A percentile compares a stretch with the other conserved stretches of the same genome.
Evolutionary conservation across 352 stramenopile species (phyloP).

Genomic region (Pythium sukuiense): DNA sequence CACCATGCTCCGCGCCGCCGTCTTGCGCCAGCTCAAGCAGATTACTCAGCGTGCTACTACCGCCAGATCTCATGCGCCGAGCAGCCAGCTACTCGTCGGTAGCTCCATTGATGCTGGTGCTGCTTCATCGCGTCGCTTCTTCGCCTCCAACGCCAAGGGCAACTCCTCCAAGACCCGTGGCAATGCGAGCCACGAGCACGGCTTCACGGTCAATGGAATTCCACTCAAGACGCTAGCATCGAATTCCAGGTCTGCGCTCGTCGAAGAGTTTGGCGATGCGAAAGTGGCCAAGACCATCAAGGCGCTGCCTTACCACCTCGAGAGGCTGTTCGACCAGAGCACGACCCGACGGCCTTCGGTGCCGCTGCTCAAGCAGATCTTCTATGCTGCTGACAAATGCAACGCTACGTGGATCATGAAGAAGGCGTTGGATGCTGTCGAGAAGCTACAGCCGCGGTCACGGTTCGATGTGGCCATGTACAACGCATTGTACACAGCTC

Average conservation of each 20-base stretch:
- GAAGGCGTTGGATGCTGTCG: not conserved
- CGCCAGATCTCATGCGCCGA: not conserved
- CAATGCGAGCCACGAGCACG: not conserved
- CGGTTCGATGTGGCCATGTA: not conserved
- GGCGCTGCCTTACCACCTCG: not conserved
- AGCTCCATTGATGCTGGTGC: not conserved
- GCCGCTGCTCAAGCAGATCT: not conserved
- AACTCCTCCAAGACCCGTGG: not conserved
- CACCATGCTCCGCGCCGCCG: not conserved
- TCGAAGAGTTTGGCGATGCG: not conserved
- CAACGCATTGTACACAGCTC: not conserved
- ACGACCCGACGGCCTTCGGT: not conserved
- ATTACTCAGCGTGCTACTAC: not conserved
- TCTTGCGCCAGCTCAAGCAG: not conserved
- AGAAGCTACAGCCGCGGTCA: not conserved
- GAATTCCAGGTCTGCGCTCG: not conserved
- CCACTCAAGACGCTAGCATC: not conserved
- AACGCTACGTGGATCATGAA: not conserved
- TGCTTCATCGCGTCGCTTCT: not conserved
- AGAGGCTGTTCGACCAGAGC: not conserved
- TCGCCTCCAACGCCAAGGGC: not conserved
- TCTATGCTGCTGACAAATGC: slow-evolving; percentile 1
- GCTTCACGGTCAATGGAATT: not conserved
- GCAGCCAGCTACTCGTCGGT: not conserved
- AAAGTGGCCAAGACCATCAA: not conserved